phyloP scores from a whole-genome alignment of 139 green algal genomes.

The Bryopsis sp. region DNA sequence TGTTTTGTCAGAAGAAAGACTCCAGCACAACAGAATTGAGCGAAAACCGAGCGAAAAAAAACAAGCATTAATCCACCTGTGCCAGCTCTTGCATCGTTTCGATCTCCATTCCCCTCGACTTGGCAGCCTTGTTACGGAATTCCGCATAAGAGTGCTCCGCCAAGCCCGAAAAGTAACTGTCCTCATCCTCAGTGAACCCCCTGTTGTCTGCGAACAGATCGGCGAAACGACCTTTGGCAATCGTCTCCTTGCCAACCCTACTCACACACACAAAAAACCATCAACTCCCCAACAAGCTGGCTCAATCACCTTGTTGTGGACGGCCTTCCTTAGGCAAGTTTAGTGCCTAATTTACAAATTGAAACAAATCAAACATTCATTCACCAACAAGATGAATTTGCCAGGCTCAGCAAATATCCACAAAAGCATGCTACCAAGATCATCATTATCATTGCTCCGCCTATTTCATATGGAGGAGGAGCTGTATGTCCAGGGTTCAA shows the following conservation, averaged over 20 bases:
- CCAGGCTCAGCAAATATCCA: too few relatives aligned
- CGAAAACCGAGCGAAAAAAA: neutral
- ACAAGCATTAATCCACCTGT: slow-evolving; percentile 34
- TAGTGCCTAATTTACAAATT: too few relatives aligned
- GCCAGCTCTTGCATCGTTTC: slow-evolving; percentile 51
- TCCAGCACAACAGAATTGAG: too few relatives aligned
- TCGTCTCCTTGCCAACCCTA: slow-evolving; percentile 65
- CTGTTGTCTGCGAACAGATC: slow-evolving; percentile 67
- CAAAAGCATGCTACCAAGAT: too few relatives aligned
- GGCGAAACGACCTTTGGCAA: slow-evolving; percentile 69
- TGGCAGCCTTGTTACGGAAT: slow-evolving; percentile 75
- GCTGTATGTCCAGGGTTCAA: neutral
- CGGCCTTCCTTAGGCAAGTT: slow-evolving; percentile 7
- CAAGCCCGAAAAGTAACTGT: slow-evolving; percentile 56
- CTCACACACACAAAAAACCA: too few relatives aligned
- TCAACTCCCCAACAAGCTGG: too few relatives aligned
- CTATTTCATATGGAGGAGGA: neutral
- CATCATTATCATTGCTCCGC: slow-evolving; percentile 1
- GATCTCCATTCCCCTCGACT: slow-evolving; percentile 29
- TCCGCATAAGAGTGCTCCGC: slow-evolving; percentile 72
- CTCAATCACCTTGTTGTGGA: slow-evolving; percentile 1
- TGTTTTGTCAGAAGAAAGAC: too few relatives aligned
- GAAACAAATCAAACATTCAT: too few relatives aligned
- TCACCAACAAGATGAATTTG: too few relatives aligned
- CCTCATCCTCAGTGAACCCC: slow-evolving; percentile 73